phyloP scores from a whole-genome alignment of 257 asterid species.

The Solanum arcanum region DNA sequence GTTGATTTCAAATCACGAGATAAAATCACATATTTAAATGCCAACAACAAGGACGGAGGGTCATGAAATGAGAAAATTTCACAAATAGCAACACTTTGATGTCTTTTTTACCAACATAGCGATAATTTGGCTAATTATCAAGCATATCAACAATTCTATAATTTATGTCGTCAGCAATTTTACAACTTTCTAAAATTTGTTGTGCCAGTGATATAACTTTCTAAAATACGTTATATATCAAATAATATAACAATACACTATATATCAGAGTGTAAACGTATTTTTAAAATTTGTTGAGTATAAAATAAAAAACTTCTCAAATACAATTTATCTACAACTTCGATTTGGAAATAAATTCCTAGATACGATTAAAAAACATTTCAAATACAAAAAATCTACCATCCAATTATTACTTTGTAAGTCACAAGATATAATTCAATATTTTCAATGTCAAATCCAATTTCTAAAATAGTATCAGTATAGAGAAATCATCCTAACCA shows the following conservation, averaged over 20 bases:
- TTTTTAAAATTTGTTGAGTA: not conserved
- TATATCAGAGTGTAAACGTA: no score
- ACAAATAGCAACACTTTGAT: not conserved
- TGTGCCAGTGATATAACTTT: not conserved
- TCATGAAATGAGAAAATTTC: not conserved
- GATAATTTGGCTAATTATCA: not conserved
- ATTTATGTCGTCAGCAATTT: no score
- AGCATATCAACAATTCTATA: no score
- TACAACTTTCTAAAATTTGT: not conserved
- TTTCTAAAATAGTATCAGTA: not conserved
- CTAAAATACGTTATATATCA: not conserved
- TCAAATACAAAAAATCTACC: not conserved
- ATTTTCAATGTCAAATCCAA: not conserved
- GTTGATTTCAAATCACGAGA: not conserved
- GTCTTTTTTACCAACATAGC: not conserved
- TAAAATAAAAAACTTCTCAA: no score
- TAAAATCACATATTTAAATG: not conserved
- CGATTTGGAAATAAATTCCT: not conserved
- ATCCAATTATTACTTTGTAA: not conserved
- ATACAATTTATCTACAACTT: not conserved
- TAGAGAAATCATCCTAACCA: no score
- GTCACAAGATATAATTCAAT: not conserved
- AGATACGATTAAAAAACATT: not conserved
- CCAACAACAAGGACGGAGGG: not conserved
- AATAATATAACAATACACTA: no score